A percentile compares a stretch with the other conserved stretches of the same genome.
These are phyloP conservation scores for Ceratocystis variospora DNA, from an alignment of 2,329 filamentous ascomycete species.

Conservation along the genomic window DNA sequence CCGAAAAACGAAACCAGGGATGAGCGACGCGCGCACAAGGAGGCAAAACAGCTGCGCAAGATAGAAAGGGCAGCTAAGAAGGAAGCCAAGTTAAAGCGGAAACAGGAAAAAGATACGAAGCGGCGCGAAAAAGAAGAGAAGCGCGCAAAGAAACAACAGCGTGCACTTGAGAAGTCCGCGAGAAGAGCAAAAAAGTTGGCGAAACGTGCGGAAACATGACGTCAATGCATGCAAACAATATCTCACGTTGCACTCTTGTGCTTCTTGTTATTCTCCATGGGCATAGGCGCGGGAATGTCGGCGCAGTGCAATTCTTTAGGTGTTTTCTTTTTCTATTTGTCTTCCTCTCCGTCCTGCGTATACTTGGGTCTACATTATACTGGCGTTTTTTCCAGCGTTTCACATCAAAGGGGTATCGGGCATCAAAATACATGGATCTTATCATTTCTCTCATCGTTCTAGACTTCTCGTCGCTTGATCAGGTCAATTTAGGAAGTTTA, in stretches of 20 bases:
- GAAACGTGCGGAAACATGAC: conserved; percentile 23
- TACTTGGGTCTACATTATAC: conserved; percentile 2
- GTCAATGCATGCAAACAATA: conserved; percentile 12
- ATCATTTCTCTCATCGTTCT: not conserved
- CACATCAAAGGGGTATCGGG: not conserved
- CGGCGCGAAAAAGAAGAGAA: conserved; percentile 34
- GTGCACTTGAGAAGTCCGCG: conserved; percentile 22
- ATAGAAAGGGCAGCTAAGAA: conserved; percentile 18
- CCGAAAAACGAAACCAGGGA: conserved; percentile 20
- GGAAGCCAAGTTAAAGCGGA: conserved; percentile 26
- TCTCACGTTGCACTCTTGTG: not conserved
- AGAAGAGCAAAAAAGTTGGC: conserved; percentile 21
- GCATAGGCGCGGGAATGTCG: conserved; percentile 17
- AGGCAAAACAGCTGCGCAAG: conserved; percentile 17
- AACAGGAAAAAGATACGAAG: conserved; percentile 24
- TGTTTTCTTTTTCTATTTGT: conserved; percentile 19
- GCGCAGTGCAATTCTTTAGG: conserved; percentile 17
- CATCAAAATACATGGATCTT: not conserved
- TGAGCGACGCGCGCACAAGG: conserved; percentile 18
- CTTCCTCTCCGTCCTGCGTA: conserved; percentile 19
- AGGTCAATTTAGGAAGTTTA: conserved; percentile 45
- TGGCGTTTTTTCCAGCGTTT: not conserved
- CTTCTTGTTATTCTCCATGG: conserved; percentile 11
- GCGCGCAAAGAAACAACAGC: conserved; percentile 25
- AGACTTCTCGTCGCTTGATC: not conserved